A percentile compares a stretch with the other conserved stretches of the same genome.
Evolutionary conservation across 2,329 filamentous ascomycete species (phyloP).

Genomic region (Stagonosporopsis vannaccii): DNA sequence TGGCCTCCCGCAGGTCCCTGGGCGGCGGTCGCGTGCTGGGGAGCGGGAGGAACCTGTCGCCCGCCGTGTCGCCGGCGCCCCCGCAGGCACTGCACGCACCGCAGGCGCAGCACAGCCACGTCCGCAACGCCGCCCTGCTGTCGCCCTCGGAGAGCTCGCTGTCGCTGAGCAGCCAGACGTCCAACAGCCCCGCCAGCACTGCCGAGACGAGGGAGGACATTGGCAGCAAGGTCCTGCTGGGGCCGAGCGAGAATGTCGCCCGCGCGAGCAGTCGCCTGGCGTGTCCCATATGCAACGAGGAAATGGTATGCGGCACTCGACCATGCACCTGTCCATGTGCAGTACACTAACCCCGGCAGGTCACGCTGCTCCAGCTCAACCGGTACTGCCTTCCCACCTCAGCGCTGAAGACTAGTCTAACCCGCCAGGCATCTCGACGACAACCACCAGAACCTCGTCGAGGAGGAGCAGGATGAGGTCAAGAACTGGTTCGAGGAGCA

Average conservation of each 20-base stretch:
- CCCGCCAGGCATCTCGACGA: conserved; percentile 78
- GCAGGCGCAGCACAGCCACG: conserved; percentile 40
- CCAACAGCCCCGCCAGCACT: conserved; percentile 73
- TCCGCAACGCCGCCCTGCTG: conserved; percentile 58
- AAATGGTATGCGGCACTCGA: conserved; percentile 75
- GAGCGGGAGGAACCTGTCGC: conserved; percentile 81
- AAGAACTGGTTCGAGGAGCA: conserved; percentile 97
- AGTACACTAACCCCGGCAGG: conserved; percentile 58
- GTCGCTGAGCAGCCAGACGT: conserved; percentile 78
- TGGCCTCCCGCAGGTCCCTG: conserved; percentile 67
- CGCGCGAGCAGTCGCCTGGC: conserved; percentile 73
- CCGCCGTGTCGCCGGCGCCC: conserved; percentile 51
- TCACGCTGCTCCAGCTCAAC: conserved; percentile 92
- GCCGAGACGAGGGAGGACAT: conserved; percentile 76
- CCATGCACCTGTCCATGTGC: conserved; percentile 15
- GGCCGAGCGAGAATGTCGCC: conserved; percentile 59
- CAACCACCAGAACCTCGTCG: conserved; percentile 85
- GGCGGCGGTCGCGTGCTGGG: conserved; percentile 92
- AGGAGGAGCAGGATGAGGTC: conserved; percentile 88
- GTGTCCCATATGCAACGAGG: conserved; percentile 97
- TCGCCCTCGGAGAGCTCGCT: conserved; percentile 75
- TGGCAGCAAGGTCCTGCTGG: conserved; percentile 78
- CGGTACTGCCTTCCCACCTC: conserved; percentile 28
- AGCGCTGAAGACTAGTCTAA: conserved; percentile 19
- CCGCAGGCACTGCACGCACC: conserved; percentile 28